Evolutionary conservation across 164 flowering plant genomes (phyloP), one percentile per base, ranked within the genome.

Genomic region (Vitis riparia): DNA sequence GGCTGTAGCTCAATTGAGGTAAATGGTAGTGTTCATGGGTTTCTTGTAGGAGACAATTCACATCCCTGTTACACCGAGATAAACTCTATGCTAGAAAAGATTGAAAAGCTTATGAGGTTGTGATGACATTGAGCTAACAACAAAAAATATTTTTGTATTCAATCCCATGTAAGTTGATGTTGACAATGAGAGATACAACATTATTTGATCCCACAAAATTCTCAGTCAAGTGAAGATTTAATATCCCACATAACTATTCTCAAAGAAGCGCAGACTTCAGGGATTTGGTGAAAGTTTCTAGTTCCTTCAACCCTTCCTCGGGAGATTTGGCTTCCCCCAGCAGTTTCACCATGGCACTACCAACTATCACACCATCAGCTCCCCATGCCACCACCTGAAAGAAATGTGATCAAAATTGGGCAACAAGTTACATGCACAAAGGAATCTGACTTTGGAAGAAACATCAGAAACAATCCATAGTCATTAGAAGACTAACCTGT

Each of bases 331-430:
- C 93, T 16, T 88, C 96, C 4, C 88, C 93, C 61, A 94, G 70
- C 53, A 91, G 15, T 77, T 79, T 92, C 69, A 92, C 97, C 82
- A 88, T 88, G 11, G 97, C 99, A 78, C 97, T 94, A 5, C 99
- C 97, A 68, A 94, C 95, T 71, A 92, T 94, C 69, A 92, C 97
- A 44, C 97, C 99, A 78, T 92, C 99, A 23, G 98, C 95, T 77
- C 99, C 99, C 98, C 99, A 92, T 68, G 83, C 89, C 7, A 86
- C 87, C 30, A 94, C 82, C 98, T 94, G 86, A 65, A 58, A 67
- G 2, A 67, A 51, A 71, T 62, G 30, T 27, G 13, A 32, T 51
- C 65, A 16, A 37, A 53, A 15, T 27, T 59, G 59, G 58, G 50
- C 63, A 17, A 64, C 53, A 13, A 67, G 51, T 17, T 47, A 19